Conservation (phyloP, 2,329 filamentous ascomycete species). For the Pleurostoma richardsiae region DNA sequence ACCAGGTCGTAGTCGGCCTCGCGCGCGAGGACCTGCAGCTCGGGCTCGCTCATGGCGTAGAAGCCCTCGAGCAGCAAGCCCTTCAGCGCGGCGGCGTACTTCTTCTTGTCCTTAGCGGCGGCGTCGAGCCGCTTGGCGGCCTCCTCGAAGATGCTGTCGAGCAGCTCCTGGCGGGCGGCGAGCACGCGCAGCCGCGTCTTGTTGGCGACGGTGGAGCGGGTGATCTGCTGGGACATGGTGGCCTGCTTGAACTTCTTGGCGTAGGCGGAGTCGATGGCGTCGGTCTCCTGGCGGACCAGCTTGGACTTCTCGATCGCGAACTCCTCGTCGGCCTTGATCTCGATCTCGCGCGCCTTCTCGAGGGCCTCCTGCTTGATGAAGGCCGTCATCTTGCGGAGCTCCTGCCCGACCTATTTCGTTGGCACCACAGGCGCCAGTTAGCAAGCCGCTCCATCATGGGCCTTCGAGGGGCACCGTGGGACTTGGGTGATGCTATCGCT, state of each 20-base stretch:
- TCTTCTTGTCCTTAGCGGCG: constrained; percentile 61
- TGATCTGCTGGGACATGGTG: constrained; percentile 98
- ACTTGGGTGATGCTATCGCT: constrained; percentile 2
- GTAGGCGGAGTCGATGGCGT: constrained; percentile 86
- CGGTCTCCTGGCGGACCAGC: constrained; percentile 91
- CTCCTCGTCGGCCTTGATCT: constrained; percentile 97
- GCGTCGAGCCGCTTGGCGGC: constrained; percentile 67
- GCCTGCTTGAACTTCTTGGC: constrained; percentile 99
- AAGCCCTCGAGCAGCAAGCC: constrained; percentile 83
- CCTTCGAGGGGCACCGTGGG: constrained; percentile 8
- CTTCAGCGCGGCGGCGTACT: constrained; percentile 74
- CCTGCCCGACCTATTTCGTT: constrained; percentile 73
- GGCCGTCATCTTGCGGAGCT: constrained; percentile 99
- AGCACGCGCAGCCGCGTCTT: constrained; percentile 91
- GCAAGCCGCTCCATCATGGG: not conserved
- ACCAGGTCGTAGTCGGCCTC: constrained; percentile 73
- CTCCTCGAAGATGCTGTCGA: constrained; percentile 83
- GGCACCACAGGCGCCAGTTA: not conserved
- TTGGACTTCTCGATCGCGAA: constrained; percentile 99
- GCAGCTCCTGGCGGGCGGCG: constrained; percentile 78
- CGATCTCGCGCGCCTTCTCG: constrained; percentile 95
- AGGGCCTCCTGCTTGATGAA: constrained; percentile 99
- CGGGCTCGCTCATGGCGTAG: constrained; percentile 80
- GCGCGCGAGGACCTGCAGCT: constrained; percentile 68
- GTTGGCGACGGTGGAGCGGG: constrained; percentile 91